phyloP scores from a whole-genome alignment of 2,329 filamentous ascomycete genomes.

The Aureobasidium lini region DNA sequence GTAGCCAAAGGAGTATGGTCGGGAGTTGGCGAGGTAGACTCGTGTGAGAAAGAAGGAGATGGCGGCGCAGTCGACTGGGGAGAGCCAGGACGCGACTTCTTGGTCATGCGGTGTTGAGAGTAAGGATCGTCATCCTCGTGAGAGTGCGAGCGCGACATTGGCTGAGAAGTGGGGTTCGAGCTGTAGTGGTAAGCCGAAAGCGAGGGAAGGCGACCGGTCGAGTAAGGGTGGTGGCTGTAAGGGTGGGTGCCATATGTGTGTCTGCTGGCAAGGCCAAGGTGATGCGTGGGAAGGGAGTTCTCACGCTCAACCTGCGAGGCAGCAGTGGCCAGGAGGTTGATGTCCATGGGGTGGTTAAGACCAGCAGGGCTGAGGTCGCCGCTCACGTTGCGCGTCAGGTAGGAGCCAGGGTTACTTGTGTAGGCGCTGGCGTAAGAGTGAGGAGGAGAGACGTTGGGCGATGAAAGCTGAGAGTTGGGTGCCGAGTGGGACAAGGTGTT shows the following conservation, averaged over 20 bases:
- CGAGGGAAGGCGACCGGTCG: slow-evolving; percentile 60
- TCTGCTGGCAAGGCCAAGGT: slow-evolving; percentile 25
- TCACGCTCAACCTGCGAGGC: slow-evolving; percentile 61
- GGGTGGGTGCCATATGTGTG: slow-evolving; percentile 28
- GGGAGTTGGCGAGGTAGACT: slow-evolving; percentile 88
- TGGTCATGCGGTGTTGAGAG: slow-evolving; percentile 59
- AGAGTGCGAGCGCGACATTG: slow-evolving; percentile 85
- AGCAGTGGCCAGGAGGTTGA: slow-evolving; percentile 62
- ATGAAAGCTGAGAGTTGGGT: slow-evolving; percentile 75
- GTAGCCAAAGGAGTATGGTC: slow-evolving; percentile 98
- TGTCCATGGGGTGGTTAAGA: slow-evolving; percentile 48
- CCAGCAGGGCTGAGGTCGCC: slow-evolving; percentile 41
- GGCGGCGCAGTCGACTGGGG: slow-evolving; percentile 93
- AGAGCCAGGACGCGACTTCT: slow-evolving; percentile 87
- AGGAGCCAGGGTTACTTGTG: slow-evolving; percentile 50
- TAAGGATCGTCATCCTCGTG: slow-evolving; percentile 79
- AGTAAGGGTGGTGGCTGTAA: slow-evolving; percentile 40
- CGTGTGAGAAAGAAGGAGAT: slow-evolving; percentile 92
- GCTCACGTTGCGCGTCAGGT: slow-evolving; percentile 48
- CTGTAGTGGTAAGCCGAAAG: slow-evolving; percentile 67
- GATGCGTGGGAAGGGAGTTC: slow-evolving; percentile 41
- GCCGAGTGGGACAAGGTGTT: slow-evolving; percentile 73
- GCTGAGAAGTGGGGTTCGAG: slow-evolving; percentile 47
- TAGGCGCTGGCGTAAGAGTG: slow-evolving; percentile 65
- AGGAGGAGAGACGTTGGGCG: slow-evolving; percentile 93